These are phyloP conservation scores for Acarospora socialis DNA, from an alignment of 2,329 filamentous ascomycete genomes.

Conservation along the genomic window DNA sequence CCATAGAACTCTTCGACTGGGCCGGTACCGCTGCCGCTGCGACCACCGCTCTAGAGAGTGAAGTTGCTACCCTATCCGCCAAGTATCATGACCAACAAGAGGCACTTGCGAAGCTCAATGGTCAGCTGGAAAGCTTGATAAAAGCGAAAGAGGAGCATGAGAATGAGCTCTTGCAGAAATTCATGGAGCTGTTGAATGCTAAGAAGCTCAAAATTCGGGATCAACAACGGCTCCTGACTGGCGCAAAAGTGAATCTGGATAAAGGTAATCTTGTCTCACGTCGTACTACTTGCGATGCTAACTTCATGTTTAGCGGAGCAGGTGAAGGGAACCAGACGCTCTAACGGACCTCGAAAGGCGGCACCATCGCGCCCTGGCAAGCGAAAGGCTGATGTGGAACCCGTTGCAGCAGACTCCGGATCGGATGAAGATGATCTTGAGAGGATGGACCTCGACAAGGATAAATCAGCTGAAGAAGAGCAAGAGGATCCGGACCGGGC, in stretches of 20 bases:
- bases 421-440: conserved; percentile 6
- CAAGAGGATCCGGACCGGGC: conserved; percentile 12
- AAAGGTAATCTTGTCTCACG: conserved; percentile 17
- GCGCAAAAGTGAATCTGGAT: conserved; percentile 31
- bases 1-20: conserved; percentile 45
- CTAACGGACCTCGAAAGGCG: conserved; percentile 7
- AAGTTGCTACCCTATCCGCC: conserved; percentile 27
- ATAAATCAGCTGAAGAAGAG: no score
- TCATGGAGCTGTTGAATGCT: conserved; percentile 43
- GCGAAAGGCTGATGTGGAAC: conserved; percentile 10
- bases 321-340: conserved; percentile 2
- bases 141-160: conserved; percentile 43
- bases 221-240: conserved; percentile 41
- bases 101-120: conserved; percentile 36
- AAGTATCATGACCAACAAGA: conserved; percentile 32
- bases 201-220: conserved; percentile 53
- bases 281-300: background rate
- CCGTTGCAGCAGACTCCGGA: conserved; percentile 5
- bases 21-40: conserved; percentile 32
- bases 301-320: no score
- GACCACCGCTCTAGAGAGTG: conserved; percentile 27
- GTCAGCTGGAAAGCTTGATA: conserved; percentile 44
- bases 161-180: conserved; percentile 42
- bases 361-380: conserved; percentile 5
- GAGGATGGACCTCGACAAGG: conserved; percentile 1